Base-by-base conservation (phyloP, 2,329 filamentous ascomycete genomes). In the Lecanosticta acicola region DNA sequence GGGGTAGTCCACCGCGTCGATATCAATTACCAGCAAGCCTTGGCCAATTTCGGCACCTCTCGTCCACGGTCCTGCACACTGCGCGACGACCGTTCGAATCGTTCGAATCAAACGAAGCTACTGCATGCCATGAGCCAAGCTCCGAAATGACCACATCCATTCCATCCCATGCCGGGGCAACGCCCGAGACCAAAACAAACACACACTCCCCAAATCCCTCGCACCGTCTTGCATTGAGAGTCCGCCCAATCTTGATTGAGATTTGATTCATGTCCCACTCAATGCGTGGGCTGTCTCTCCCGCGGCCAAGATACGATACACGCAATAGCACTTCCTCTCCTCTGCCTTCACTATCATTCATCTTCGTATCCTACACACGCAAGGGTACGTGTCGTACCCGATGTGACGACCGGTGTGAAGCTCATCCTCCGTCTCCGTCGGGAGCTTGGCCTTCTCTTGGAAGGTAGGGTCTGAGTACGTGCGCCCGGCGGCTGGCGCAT, bases 71-170 rank as follows among this genome's bases (percentile, higher is more conserved):
- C 24, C 24, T 11, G 5, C 24, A 29, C 24, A 29, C 24, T 29
- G 37, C 37, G 37, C 46, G 42, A 40, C 42, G 43, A 39, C 32
- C 38, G 43, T 44, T 40, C 35, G 45, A 39, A 35, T 36, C 36
- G 14, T 24, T 38, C 19, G 7, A 29, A 7, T n/a, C n/a, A n/a
- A n/a, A n/a, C n/a, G n/a, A 20, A 14, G 9, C 37, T 21, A 17
- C 35, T 17, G 33, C 34, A 46, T 45, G 46, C 46, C 51, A 52
- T 47, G 49, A 48, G 49, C 49, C 49, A 48, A 55, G 46, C 41
- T 40, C 47, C 46, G 49, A 55, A 50, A 50, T 54, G 49, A 55
- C 38, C 14, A 32, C 16, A n/a, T 19, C 37, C 17, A 39, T 3
- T 14, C 14, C 17, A 7, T 19, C 13, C 3, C 11, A 9, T 21